Evolutionary conservation across 2,329 filamentous ascomycete genomes (phyloP).

Genomic region (Taxawa tesnikishii): DNA sequence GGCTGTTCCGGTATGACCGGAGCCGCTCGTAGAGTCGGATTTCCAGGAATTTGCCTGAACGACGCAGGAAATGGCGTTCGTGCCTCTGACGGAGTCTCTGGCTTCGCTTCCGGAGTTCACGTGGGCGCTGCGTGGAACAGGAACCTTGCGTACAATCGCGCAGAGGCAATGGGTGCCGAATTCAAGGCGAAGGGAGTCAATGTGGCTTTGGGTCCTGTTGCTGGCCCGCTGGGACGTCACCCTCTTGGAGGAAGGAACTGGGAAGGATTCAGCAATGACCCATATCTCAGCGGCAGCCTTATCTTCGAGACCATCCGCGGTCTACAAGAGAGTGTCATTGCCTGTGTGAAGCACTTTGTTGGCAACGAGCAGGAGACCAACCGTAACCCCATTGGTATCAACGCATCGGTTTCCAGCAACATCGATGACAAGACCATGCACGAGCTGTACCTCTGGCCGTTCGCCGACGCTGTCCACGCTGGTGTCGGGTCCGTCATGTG

Average conservation of each 20-base stretch:
- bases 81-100: slow-evolving; percentile 29
- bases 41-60: slow-evolving; percentile 27
- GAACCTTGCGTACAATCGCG: slow-evolving; percentile 39
- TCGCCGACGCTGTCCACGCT: slow-evolving; percentile 35
- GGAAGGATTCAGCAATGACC: slow-evolving; percentile 63
- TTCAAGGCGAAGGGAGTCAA: slow-evolving; percentile 44
- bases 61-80: slow-evolving; percentile 31
- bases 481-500: slow-evolving; percentile 33
- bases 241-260: slow-evolving; percentile 57
- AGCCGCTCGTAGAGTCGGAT: slow-evolving; percentile 21
- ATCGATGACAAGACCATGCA: slow-evolving; percentile 54
- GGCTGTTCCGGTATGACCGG: slow-evolving; percentile 25
- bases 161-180: slow-evolving; percentile 42
- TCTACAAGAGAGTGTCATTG: slow-evolving; percentile 46
- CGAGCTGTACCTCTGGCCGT: slow-evolving; percentile 53
- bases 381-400: slow-evolving; percentile 28
- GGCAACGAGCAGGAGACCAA: slow-evolving; percentile 38
- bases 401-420: slow-evolving; percentile 32
- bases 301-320: slow-evolving; percentile 41
- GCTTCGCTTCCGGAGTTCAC: slow-evolving; percentile 27
- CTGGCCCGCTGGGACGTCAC: slow-evolving; percentile 58
- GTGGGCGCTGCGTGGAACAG: slow-evolving; percentile 27
- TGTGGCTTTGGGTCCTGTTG: slow-evolving; percentile 54
- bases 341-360: slow-evolving; percentile 45
- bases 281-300: slow-evolving; percentile 45